A percentile compares a stretch with the other conserved stretches of the same genome.
phyloP scores from a whole-genome alignment of 306 rosid genomes.

The Citrullus amarus region DNA sequence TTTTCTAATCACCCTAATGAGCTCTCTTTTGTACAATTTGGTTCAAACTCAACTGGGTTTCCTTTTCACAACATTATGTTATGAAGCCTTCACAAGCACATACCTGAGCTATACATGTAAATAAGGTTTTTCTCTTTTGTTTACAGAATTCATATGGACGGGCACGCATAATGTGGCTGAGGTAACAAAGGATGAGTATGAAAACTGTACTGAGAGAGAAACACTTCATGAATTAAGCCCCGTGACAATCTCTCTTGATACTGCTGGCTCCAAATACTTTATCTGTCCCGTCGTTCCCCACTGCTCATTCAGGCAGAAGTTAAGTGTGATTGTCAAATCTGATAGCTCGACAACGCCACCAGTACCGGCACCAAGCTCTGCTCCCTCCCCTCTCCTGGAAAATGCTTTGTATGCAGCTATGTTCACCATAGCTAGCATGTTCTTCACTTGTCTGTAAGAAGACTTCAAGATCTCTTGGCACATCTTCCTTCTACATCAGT shows the following conservation, averaged over 20 bases:
- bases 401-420: neutral
- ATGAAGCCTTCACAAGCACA: neutral
- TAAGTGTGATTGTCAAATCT: neutral
- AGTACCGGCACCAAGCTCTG: neutral
- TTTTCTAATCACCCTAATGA: neutral
- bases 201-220: neutral
- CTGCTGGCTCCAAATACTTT: neutral
- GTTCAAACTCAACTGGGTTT: neutral
- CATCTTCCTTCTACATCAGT: neutral
- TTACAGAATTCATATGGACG: conserved; percentile 12
- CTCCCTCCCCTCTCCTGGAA: neutral
- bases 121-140: neutral
- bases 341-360: neutral
- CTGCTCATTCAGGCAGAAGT: conserved; percentile 1
- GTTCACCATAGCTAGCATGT: neutral
- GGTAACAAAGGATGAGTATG: conserved; percentile 4
- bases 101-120: neutral
- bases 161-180: conserved; percentile 8
- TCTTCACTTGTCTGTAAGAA: neutral
- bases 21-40: neutral
- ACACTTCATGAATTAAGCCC: neutral
- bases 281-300: neutral
- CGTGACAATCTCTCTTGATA: neutral
- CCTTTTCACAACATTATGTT: neutral
- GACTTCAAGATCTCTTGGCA: neutral